A percentile compares a stretch with the other conserved stretches of the same genome.
Conservation (phyloP, 805 yeast species). For the Saturnispora mendoncae region DNA sequence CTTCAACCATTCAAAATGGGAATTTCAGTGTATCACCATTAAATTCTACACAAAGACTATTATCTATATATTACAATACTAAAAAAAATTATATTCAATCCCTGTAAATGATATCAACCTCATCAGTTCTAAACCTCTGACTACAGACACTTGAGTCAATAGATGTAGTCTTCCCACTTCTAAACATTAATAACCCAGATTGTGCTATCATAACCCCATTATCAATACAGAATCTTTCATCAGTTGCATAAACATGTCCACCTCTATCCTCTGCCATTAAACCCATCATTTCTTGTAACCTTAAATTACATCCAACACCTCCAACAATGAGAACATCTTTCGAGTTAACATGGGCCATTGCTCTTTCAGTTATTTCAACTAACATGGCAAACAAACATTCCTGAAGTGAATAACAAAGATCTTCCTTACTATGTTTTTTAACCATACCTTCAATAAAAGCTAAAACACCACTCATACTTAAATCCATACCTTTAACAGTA, state of each 20-base stretch:
- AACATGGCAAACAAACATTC: slow-evolving; percentile 92
- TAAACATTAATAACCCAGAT: slow-evolving; percentile 80
- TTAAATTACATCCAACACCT: slow-evolving; percentile 93
- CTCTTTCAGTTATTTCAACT: slow-evolving; percentile 95
- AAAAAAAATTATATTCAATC: slow-evolving; percentile 34
- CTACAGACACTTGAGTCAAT: slow-evolving; percentile 75
- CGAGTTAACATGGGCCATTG: slow-evolving; percentile 94
- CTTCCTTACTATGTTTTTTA: slow-evolving; percentile 63
- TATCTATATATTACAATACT: no score
- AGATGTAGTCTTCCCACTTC: slow-evolving; percentile 64
- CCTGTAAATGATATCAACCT: slow-evolving; percentile 85
- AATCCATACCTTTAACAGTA: slow-evolving; percentile 97
- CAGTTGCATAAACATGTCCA: slow-evolving; percentile 90
- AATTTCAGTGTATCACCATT: no score
- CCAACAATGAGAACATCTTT: slow-evolving; percentile 91
- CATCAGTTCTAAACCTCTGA: slow-evolving; percentile 91
- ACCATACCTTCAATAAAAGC: slow-evolving; percentile 62
- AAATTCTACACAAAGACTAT: no score
- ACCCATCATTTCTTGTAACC: slow-evolving; percentile 96
- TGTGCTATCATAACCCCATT: slow-evolving; percentile 99
- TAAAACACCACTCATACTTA: slow-evolving; percentile 91
- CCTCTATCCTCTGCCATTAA: slow-evolving; percentile 82
- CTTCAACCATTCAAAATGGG: no score
- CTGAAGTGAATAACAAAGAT: slow-evolving; percentile 86
- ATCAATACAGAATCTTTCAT: slow-evolving; percentile 93